phyloP scores from a whole-genome alignment of 192 early-diverging fungal genomes.

The Umbelopsis sp. region DNA sequence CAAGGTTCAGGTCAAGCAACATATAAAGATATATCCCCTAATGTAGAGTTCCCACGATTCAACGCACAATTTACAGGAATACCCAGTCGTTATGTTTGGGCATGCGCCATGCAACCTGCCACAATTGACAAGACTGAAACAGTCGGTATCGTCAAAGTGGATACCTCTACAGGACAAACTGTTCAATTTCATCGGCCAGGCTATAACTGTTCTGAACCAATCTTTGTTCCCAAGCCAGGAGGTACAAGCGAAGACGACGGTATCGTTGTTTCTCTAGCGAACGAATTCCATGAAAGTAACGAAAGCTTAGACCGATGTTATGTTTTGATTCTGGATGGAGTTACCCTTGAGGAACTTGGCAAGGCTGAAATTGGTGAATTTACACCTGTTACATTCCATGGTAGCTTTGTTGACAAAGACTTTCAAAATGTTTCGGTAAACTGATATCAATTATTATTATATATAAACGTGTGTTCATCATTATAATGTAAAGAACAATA shows the following conservation, averaged over 20 bases:
- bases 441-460: neutral
- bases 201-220: slow-evolving; percentile 52
- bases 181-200: slow-evolving; percentile 30
- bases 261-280: slow-evolving; percentile 49
- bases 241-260: slow-evolving; percentile 54
- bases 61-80: neutral
- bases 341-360: slow-evolving; percentile 47
- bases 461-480: neutral
- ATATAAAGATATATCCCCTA: neutral
- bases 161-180: slow-evolving; percentile 29
- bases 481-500: neutral
- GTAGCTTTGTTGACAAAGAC: slow-evolving; percentile 21
- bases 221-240: slow-evolving; percentile 55
- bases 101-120: neutral
- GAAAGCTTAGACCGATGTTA: slow-evolving; percentile 24
- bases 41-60: slow-evolving; percentile 20
- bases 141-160: slow-evolving; percentile 16
- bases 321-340: slow-evolving; percentile 52
- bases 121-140: neutral
- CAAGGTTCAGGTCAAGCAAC: neutral
- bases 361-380: slow-evolving; percentile 43
- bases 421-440: slow-evolving; percentile 2
- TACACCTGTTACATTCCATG: slow-evolving; percentile 55
- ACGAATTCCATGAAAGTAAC: slow-evolving; percentile 32
- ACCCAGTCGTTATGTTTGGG: slow-evolving; percentile 14